Evolutionary conservation across 108 stramenopile species (phyloP).

Genomic region (Parietichytrium sp.): DNA sequence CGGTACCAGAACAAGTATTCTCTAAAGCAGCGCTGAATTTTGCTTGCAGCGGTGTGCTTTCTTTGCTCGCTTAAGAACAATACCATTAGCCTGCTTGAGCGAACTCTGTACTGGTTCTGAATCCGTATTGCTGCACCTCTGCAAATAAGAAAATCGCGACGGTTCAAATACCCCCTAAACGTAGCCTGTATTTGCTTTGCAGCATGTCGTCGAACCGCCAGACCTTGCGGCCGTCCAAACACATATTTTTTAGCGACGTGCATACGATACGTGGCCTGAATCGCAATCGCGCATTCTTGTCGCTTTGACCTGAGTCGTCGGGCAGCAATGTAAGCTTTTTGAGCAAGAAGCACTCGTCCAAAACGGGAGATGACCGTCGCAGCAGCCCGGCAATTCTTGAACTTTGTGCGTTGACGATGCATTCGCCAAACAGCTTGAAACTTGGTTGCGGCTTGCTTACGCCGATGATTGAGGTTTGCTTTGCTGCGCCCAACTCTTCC

Average conservation of each 20-base stretch:
- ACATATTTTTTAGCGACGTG: no score
- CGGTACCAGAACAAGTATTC: neutral
- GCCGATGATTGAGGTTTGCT: neutral
- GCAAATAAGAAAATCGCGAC: no score
- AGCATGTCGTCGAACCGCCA: no score
- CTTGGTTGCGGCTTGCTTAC: neutral
- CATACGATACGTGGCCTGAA: no score
- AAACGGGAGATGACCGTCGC: neutral
- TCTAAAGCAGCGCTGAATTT: neutral
- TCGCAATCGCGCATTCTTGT: no score
- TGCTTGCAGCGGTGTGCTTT: neutral
- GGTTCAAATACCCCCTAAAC: no score
- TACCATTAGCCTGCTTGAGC: neutral
- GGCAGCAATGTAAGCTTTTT: no score
- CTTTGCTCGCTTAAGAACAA: neutral
- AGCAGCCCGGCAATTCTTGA: neutral
- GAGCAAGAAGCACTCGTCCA: neutral
- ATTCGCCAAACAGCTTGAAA: neutral
- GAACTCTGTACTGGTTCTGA: no score
- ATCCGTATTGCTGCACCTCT: no score
- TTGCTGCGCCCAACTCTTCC: neutral
- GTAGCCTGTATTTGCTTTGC: no score
- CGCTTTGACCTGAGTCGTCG: no score
- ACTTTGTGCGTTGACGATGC: neutral
- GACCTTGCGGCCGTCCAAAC: no score